phyloP scores from a whole-genome alignment of 306 rosid genomes.

The Luffa aegyptiaca region DNA sequence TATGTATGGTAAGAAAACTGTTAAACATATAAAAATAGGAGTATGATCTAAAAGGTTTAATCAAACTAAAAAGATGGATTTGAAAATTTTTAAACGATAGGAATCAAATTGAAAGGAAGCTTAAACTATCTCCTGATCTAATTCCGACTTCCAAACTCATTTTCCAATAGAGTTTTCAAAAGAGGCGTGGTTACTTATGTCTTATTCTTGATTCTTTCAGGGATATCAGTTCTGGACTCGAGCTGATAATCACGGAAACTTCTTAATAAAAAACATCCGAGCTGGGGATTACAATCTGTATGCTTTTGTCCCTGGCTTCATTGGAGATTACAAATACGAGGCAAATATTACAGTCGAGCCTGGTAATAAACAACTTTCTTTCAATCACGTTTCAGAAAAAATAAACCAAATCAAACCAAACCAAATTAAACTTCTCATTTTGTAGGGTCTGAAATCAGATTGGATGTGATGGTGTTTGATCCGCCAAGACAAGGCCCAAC shows the following conservation, averaged over 20 bases:
- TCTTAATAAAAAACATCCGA: conserved; percentile 35
- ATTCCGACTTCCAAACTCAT: background rate
- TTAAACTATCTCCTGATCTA: background rate
- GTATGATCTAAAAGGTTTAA: too few species aligned
- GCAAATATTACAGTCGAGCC: conserved; percentile 25
- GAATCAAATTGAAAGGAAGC: background rate
- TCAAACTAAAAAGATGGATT: background rate
- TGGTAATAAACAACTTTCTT: conserved; percentile 20
- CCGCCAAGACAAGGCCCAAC: conserved; percentile 83
- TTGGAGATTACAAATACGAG: conserved; percentile 61
- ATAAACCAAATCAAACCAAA: background rate
- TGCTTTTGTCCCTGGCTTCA: conserved; percentile 67
- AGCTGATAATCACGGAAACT: conserved; percentile 37
- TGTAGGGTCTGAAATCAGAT: conserved; percentile 19
- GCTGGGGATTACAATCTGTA: conserved; percentile 61
- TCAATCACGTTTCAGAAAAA: background rate
- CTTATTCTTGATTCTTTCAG: conserved; percentile 18
- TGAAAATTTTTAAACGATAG: too few species aligned
- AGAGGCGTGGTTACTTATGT: background rate
- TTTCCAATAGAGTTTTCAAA: background rate
- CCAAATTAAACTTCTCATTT: background rate
- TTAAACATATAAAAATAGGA: too few species aligned
- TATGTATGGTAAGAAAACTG: too few species aligned
- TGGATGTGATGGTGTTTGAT: conserved; percentile 28
- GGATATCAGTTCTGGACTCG: conserved; percentile 86